A percentile compares a stretch with the other conserved stretches of the same genome.
These are phyloP conservation scores for Trichocladium uniseriatum DNA, from an alignment of 495 filamentous ascomycete genomes.

Conservation along the genomic window DNA sequence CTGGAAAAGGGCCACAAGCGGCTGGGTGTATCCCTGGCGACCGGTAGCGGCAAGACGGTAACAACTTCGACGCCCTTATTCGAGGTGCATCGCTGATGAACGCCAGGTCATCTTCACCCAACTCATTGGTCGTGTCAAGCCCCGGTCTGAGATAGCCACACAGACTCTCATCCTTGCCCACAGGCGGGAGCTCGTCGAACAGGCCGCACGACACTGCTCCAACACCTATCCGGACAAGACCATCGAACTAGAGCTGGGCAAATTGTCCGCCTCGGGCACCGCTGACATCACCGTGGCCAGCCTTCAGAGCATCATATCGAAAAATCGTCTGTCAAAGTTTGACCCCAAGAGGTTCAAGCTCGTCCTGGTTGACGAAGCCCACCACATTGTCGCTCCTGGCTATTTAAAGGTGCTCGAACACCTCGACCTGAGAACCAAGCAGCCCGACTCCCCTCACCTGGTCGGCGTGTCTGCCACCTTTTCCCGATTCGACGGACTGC, in stretches of 20 bases:
- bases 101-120: constrained; percentile 77
- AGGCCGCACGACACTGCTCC: constrained; percentile 76
- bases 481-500: constrained; percentile 80
- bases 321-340: constrained; percentile 69
- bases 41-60: constrained; percentile 88
- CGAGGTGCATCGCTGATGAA: not conserved
- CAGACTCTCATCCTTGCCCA: constrained; percentile 91
- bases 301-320: constrained; percentile 65
- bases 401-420: constrained; percentile 67
- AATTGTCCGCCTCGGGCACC: constrained; percentile 55
- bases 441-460: constrained; percentile 52
- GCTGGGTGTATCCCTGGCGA: constrained; percentile 82
- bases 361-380: constrained; percentile 92
- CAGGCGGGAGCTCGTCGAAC: constrained; percentile 88
- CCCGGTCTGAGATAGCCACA: constrained; percentile 45
- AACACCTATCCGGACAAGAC: constrained; percentile 67
- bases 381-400: constrained; percentile 81
- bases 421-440: constrained; percentile 56
- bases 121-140: constrained; percentile 68
- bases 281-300: constrained; percentile 97
- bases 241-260: constrained; percentile 87
- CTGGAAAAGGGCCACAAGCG: constrained; percentile 67
- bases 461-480: constrained; percentile 94
- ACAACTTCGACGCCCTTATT: not conserved
- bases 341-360: constrained; percentile 77